Evolutionary conservation across 805 yeast genomes (phyloP).

Genomic region (Cyberlindnera xylosilytica): DNA sequence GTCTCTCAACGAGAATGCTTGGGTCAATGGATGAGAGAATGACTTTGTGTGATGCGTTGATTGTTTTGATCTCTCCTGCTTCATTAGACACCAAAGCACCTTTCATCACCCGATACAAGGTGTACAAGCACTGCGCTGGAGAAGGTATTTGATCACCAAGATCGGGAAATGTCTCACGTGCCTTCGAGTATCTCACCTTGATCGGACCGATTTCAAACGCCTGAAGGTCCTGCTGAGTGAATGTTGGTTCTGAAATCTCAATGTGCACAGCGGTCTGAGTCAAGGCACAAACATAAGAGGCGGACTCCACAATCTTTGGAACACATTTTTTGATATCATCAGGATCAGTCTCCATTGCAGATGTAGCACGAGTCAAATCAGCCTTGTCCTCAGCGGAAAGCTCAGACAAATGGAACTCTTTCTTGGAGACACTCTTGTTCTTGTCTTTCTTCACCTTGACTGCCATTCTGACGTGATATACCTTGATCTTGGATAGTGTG

Average conservation of each 20-base stretch:
- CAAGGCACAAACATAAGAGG: slow-evolving; percentile 42
- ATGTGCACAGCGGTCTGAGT: slow-evolving; percentile 49
- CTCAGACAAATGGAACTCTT: slow-evolving; percentile 31
- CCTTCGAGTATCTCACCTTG: slow-evolving; percentile 44
- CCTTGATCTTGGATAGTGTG: slow-evolving; percentile 19
- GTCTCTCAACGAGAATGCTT: slow-evolving; percentile 42
- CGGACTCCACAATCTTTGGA: slow-evolving; percentile 42
- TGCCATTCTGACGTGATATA: slow-evolving; percentile 35
- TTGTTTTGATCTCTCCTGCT: slow-evolving; percentile 49
- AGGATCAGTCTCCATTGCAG: slow-evolving; percentile 17
- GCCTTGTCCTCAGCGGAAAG: slow-evolving; percentile 28
- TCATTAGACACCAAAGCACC: slow-evolving; percentile 57
- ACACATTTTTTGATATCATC: slow-evolving; percentile 18
- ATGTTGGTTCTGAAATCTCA: slow-evolving; percentile 50
- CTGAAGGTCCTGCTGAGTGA: slow-evolving; percentile 43
- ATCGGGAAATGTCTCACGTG: slow-evolving; percentile 27
- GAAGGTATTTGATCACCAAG: slow-evolving; percentile 39
- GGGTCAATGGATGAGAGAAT: slow-evolving; percentile 59
- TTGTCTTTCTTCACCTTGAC: slow-evolving; percentile 29
- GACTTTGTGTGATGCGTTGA: slow-evolving; percentile 47
- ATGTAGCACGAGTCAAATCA: slow-evolving; percentile 27
- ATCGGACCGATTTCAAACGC: slow-evolving; percentile 50
- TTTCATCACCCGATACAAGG: slow-evolving; percentile 58
- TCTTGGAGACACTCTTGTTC: slow-evolving; percentile 24
- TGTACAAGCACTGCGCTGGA: slow-evolving; percentile 54